Evolutionary conservation across 805 yeast species (phyloP).

Genomic region (Barnettozyma botsteinii): DNA sequence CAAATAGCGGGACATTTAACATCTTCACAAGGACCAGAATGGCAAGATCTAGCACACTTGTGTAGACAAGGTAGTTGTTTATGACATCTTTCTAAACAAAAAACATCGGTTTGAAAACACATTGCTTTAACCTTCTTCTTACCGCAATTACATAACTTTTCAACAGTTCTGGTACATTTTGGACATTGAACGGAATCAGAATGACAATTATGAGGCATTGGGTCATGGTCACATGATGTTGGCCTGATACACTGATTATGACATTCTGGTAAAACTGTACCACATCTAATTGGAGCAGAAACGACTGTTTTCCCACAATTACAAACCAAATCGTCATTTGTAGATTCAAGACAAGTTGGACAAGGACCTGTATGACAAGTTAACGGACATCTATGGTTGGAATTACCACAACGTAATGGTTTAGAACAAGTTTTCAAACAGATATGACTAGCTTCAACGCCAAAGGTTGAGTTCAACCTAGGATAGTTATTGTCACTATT

Average conservation of each 20-base stretch:
- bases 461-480: constrained; percentile 44
- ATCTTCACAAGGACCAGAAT: constrained; percentile 49
- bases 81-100: constrained; percentile 66
- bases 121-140: constrained; percentile 49
- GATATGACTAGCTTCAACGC: constrained; percentile 67
- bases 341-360: constrained; percentile 72
- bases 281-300: constrained; percentile 82
- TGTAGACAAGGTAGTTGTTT: constrained; percentile 43
- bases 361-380: constrained; percentile 80
- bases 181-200: constrained; percentile 62
- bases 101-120: constrained; percentile 61
- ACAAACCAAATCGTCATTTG: constrained; percentile 73
- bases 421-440: constrained; percentile 65
- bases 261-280: constrained; percentile 62
- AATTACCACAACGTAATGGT: constrained; percentile 53
- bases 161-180: constrained; percentile 60
- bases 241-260: constrained; percentile 54
- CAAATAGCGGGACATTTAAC: constrained; percentile 53
- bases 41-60: constrained; percentile 50
- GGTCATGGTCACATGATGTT: constrained; percentile 63
- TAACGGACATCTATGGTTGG: constrained; percentile 55
- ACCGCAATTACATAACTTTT: constrained; percentile 60
- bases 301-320: constrained; percentile 76
- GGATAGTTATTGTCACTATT: constrained; percentile 1
- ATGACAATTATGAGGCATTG: constrained; percentile 72